These are phyloP conservation scores for Ophiocordyceps camponoti-leonardi DNA, from an alignment of 2,329 filamentous ascomycete species.

Conservation along the genomic window DNA sequence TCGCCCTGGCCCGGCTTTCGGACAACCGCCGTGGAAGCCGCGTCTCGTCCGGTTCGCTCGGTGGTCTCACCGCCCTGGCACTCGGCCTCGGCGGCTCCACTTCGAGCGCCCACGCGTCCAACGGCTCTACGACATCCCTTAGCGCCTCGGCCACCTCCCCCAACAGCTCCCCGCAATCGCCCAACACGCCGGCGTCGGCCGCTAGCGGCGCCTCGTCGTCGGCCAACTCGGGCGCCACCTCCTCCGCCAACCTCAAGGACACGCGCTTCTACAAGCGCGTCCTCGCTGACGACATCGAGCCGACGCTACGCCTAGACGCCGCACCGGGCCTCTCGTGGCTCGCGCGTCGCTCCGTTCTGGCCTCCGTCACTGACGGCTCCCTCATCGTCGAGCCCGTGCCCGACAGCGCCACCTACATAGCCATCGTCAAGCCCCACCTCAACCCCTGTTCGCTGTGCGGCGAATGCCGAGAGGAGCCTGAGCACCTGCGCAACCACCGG, in stretches of 20 bases:
- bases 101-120: slow-evolving; percentile 33
- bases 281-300: slow-evolving; percentile 81
- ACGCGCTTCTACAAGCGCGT: slow-evolving; percentile 88
- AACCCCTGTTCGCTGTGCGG: slow-evolving; percentile 78
- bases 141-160: slow-evolving; percentile 28
- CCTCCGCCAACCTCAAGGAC: slow-evolving; percentile 52
- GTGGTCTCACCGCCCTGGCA: slow-evolving; percentile 29
- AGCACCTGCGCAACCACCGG: slow-evolving; percentile 64
- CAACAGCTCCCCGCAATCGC: slow-evolving; percentile 39
- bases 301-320: slow-evolving; percentile 73
- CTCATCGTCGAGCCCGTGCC: slow-evolving; percentile 82
- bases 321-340: slow-evolving; percentile 91
- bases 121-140: slow-evolving; percentile 43
- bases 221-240: slow-evolving; percentile 3
- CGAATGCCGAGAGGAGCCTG: slow-evolving; percentile 54
- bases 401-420: slow-evolving; percentile 31
- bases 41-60: slow-evolving; percentile 50
- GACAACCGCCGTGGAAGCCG: slow-evolving; percentile 44
- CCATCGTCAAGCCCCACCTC: slow-evolving; percentile 32
- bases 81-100: slow-evolving; percentile 27
- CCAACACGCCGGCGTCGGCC: slow-evolving; percentile 37
- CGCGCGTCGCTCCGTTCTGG: slow-evolving; percentile 68
- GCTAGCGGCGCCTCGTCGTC: slow-evolving; percentile 27
- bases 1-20: slow-evolving; percentile 53
- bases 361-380: slow-evolving; percentile 66